A percentile compares a stretch with the other conserved stretches of the same genome.
These are phyloP conservation scores for Saksenaea vasiformis DNA, from an alignment of 371 early-diverging fungal genomes.

Conservation along the genomic window DNA sequence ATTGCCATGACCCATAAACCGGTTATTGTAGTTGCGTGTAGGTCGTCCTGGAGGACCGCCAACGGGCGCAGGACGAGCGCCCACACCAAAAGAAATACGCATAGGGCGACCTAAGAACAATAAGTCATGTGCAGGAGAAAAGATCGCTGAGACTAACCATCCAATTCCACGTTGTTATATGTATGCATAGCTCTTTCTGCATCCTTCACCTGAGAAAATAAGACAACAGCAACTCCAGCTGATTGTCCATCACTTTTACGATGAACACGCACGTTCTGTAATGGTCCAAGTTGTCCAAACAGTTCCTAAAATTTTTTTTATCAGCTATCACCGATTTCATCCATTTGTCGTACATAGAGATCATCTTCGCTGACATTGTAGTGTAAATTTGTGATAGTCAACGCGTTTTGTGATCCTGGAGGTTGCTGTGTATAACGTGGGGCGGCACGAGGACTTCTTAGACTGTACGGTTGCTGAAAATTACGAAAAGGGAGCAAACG, in stretches of 20 bases:
- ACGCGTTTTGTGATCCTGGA: slow-evolving; percentile 22
- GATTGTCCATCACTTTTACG: slow-evolving; percentile 62
- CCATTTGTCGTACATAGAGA: slow-evolving; percentile 53
- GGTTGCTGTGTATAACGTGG: slow-evolving; percentile 6
- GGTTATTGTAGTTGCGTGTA: slow-evolving; percentile 14
- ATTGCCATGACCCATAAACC: slow-evolving; percentile 3
- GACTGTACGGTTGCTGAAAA: neutral
- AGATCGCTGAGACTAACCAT: slow-evolving; percentile 45
- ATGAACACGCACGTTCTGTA: slow-evolving; percentile 53
- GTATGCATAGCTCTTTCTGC: slow-evolving; percentile 57
- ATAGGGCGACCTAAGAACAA: slow-evolving; percentile 44
- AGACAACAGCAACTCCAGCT: slow-evolving; percentile 63
- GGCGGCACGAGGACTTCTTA: neutral
- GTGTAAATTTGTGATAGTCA: slow-evolving; percentile 61
- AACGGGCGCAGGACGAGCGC: neutral
- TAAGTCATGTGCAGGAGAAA: neutral
- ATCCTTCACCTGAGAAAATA: slow-evolving; percentile 46
- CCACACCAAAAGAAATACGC: slow-evolving; percentile 38
- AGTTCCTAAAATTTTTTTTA: slow-evolving; percentile 38
- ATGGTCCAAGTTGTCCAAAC: slow-evolving; percentile 53
- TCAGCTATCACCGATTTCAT: neutral
- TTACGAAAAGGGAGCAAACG: neutral
- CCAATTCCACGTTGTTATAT: slow-evolving; percentile 61
- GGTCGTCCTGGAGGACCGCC: slow-evolving; percentile 12
- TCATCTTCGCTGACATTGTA: slow-evolving; percentile 69